Base-by-base conservation (phyloP, 192 early-diverging fungal species). In the Linnemannia exigua region DNA sequence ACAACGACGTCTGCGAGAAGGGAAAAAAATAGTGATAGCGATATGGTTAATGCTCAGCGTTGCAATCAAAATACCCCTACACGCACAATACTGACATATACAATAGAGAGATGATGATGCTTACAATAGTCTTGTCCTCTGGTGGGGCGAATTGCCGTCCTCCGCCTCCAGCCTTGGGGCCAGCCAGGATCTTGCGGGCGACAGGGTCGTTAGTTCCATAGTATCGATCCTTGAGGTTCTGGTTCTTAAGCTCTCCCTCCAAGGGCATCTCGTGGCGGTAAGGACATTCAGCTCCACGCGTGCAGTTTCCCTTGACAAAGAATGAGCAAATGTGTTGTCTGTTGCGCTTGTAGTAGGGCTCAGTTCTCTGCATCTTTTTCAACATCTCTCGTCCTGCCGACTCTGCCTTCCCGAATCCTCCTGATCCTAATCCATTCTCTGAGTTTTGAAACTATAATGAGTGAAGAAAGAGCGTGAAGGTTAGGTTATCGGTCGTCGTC, bases 141-240 rank as follows among this genome's bases (percentile, higher is more conserved):
- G 98, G 97, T 38, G 95, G 90, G 1, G 84, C 68, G 46, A 96
- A 82, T 38, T 82, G 86, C 15, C 66, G 76, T 50, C 78, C 84
- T 25, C 81, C 71, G 25, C 89, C 91, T 72, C 91, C 92, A 58
- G 90, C 90, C 75, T 88, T 91, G 28, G 92, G 88, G 61, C 89
- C 85, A 50, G 88, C 83, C 41, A 96, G 75, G 87, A 98, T 97
- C 79, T 95, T 95, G 67, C 92, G 90, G 22, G 98, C 98, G 20
- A 99, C 97, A 11, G 97, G 97, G 83, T 99, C 98, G 83, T 99
- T 98, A 67, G 90, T 92, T 25, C 98, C 98, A 80, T 96, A 94
- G 89, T 98, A 99, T 71, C 98, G 91, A 90, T 99, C 98, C 70
- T 94, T 94, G 70, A 99, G 96, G 88, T 98, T 99, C 77, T 98